A percentile compares a stretch with the other conserved stretches of the same genome.
Conservation (phyloP, 345 rosid genomes). For the Clausena lansium region DNA sequence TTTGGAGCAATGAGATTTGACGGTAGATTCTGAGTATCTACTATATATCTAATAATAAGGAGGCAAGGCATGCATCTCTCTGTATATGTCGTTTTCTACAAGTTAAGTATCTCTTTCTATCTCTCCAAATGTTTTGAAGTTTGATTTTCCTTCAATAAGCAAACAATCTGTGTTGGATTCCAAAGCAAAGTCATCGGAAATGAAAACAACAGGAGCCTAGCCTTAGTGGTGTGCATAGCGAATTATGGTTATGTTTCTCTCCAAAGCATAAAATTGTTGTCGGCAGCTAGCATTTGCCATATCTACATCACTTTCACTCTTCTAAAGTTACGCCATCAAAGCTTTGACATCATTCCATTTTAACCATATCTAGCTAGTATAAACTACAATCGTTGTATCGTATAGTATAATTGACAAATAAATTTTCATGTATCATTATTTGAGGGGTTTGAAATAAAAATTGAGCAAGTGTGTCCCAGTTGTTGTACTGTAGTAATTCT, state of each 20-base stretch:
- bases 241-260: background rate
- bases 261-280: background rate
- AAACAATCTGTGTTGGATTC: background rate
- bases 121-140: background rate
- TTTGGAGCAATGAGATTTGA: background rate
- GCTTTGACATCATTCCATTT: background rate
- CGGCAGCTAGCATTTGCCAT: background rate
- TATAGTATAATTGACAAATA: no score
- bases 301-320: background rate
- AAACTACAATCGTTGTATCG: no score
- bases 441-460: no score
- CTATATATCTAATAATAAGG: no score
- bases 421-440: no score
- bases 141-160: slow-evolving; percentile 13
- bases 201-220: background rate
- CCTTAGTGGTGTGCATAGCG: background rate
- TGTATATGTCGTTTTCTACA: slow-evolving; percentile 7
- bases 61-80: no score
- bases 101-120: slow-evolving; percentile 4
- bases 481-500: no score
- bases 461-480: no score
- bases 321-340: background rate
- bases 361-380: background rate
- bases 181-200: background rate
- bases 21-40: slow-evolving; percentile 12